Evolutionary conservation across 129 eudicot species (phyloP).

Genomic region (Silybum marianum): DNA sequence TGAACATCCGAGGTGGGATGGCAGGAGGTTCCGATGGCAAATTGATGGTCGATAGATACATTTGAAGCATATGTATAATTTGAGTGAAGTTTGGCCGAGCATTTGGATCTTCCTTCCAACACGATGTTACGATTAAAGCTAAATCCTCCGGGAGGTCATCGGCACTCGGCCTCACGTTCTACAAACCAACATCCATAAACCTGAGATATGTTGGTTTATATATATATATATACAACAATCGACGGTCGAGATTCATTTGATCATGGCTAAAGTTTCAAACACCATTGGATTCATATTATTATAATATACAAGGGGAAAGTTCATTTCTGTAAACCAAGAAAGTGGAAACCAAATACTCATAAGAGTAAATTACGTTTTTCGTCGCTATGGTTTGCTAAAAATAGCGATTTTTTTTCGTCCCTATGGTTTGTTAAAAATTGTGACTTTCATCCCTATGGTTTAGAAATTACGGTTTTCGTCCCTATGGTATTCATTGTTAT

Average conservation of each 20-base stretch:
- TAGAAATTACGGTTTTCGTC: no score
- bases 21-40: slow-evolving; percentile 36
- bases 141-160: slow-evolving; percentile 80
- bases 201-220: neutral
- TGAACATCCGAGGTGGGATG: slow-evolving; percentile 56
- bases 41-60: slow-evolving; percentile 49
- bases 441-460: no score
- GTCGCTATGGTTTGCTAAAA: no score
- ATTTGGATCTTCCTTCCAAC: slow-evolving; percentile 88
- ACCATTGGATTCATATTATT: neutral
- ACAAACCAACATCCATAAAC: slow-evolving; percentile 20
- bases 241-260: neutral
- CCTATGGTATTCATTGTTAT: no score
- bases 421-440: no score
- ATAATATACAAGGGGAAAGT: neutral
- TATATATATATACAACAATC: neutral
- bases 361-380: no score
- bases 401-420: no score
- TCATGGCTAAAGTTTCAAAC: neutral
- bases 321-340: neutral
- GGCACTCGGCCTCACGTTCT: slow-evolving; percentile 81
- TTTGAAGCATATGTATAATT: slow-evolving; percentile 77
- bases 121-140: slow-evolving; percentile 72
- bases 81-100: slow-evolving; percentile 76
- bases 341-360: neutral